phyloP scores from a whole-genome alignment of 768 basidiomycete genomes.

The Naganishia kalamii region DNA sequence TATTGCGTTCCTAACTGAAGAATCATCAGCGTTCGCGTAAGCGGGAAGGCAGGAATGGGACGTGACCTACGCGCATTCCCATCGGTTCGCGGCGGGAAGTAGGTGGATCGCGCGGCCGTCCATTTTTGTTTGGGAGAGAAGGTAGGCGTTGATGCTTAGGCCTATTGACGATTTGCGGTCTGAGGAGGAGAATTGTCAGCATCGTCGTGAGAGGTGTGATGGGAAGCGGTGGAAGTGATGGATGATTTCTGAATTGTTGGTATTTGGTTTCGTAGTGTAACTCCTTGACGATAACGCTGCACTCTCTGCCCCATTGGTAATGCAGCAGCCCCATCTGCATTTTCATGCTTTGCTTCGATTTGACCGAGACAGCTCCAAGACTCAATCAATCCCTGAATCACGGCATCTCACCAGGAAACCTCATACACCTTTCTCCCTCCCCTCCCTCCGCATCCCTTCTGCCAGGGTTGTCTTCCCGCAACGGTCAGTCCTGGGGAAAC shows the following conservation, averaged over 20 bases:
- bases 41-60: background rate
- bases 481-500: constrained; percentile 89
- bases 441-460: constrained; percentile 51
- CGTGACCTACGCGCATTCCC: constrained; percentile 74
- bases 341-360: no score
- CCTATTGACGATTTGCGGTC: constrained; percentile 89
- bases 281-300: no score
- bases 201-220: no score
- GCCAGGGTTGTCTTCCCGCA: constrained; percentile 90
- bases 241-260: no score
- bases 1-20: constrained; percentile 51
- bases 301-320: no score
- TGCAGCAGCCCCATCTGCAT: no score
- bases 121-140: constrained; percentile 73
- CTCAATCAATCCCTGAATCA: no score
- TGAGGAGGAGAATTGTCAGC: constrained; percentile 41
- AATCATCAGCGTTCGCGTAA: background rate
- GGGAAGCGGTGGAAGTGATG: no score
- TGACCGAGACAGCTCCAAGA: no score
- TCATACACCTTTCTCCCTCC: constrained; percentile 57
- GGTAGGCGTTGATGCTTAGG: constrained; percentile 85
- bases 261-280: no score
- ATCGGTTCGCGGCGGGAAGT: constrained; percentile 91
- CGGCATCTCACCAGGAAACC: constrained; percentile 77
- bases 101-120: constrained; percentile 89